phyloP scores from a whole-genome alignment of 805 yeast genomes.

The Ogataea neopini region DNA sequence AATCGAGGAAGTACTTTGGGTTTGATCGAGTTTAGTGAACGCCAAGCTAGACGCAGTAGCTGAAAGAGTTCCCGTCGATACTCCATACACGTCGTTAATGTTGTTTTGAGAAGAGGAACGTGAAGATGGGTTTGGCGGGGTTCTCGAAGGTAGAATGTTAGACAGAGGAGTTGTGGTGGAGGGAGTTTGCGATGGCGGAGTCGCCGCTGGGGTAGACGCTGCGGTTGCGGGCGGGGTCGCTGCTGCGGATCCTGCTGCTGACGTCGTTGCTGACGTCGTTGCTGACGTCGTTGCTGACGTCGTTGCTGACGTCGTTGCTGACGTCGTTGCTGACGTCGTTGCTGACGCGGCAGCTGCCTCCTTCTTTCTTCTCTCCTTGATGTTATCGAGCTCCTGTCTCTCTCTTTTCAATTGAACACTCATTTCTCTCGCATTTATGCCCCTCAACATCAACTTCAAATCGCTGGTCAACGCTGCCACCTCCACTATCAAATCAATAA shows the following conservation, averaged over 20 bases:
- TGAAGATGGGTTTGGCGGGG: background rate
- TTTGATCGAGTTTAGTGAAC: conserved; percentile 9
- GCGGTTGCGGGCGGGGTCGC: background rate
- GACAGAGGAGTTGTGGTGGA: background rate
- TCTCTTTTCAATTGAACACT: conserved; percentile 39
- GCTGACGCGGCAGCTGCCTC: conserved; percentile 1
- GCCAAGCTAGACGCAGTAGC: conserved; percentile 1
- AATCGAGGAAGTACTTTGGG: background rate
- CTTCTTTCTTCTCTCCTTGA: background rate
- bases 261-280: too few species aligned
- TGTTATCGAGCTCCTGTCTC: conserved; percentile 22
- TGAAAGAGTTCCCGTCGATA: background rate
- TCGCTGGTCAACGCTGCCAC: conserved; percentile 63
- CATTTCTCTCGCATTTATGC: conserved; percentile 56
- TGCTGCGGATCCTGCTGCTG: conserved; percentile 1
- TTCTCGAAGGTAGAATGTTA: background rate
- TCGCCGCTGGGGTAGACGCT: background rate
- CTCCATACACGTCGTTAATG: background rate
- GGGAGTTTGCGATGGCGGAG: background rate
- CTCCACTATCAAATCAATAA: conserved; percentile 62
- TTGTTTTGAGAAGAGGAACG: background rate
- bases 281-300: too few species aligned
- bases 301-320: too few species aligned
- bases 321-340: too few species aligned
- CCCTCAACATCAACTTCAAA: conserved; percentile 59